Evolutionary conservation across 1,284 basidiomycete species (phyloP).

Genomic region (Volvariella volvacea): DNA sequence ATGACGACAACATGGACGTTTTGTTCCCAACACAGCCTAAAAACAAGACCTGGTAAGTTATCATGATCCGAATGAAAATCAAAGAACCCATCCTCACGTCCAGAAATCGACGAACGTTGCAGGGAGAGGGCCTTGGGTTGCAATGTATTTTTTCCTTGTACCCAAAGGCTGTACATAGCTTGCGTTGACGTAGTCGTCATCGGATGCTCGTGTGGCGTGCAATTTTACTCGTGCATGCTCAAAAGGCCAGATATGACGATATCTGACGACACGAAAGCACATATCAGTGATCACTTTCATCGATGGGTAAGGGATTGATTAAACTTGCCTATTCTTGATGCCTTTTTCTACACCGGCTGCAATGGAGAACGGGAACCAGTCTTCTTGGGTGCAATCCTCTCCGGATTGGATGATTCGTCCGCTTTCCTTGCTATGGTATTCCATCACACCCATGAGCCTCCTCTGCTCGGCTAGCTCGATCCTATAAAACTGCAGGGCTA

Average conservation of each 20-base stretch:
- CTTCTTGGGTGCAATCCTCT: not conserved
- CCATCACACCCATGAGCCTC: constrained; percentile 87
- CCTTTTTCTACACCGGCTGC: constrained; percentile 95
- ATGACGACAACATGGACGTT: constrained; percentile 78
- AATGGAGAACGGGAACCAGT: constrained; percentile 81
- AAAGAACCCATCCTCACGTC: constrained; percentile 59
- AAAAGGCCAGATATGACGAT: constrained; percentile 94
- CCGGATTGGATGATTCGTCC: constrained; percentile 14
- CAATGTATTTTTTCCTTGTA: constrained; percentile 82
- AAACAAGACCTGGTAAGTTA: constrained; percentile 3
- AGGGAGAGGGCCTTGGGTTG: constrained; percentile 92
- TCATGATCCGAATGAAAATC: constrained; percentile 4
- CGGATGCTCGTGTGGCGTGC: constrained; percentile 28
- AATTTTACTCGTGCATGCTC: constrained; percentile 86
- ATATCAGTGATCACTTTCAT: no score
- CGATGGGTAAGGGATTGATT: not conserved
- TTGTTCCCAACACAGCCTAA: constrained; percentile 75
- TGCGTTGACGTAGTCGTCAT: constrained; percentile 91
- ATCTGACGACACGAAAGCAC: constrained; percentile 40
- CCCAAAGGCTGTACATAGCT: constrained; percentile 84
- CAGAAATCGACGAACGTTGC: constrained; percentile 92
- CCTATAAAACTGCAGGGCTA: constrained; percentile 88
- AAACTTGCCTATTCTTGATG: constrained; percentile 80
- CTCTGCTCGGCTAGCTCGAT: constrained; percentile 89
- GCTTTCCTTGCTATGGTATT: constrained; percentile 72